Evolutionary conservation across 2,329 filamentous ascomycete species (phyloP).

Genomic region (Fusarium sp.): DNA sequence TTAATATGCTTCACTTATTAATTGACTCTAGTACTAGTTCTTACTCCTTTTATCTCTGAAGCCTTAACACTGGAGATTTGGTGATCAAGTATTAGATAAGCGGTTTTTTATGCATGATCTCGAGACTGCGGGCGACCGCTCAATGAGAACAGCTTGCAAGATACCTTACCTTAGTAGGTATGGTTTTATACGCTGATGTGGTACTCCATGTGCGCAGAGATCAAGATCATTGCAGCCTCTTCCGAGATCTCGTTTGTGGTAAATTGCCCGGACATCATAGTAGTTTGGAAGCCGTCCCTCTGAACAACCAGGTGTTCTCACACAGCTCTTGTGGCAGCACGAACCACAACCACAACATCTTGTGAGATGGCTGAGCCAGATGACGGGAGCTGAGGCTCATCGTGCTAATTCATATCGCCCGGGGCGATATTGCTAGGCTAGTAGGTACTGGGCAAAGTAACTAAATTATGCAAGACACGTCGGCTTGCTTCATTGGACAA

Average conservation of each 20-base stretch:
- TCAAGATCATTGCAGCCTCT: neutral
- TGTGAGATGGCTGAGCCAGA: neutral
- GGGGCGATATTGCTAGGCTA: slow-evolving; percentile 20
- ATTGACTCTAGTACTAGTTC: neutral
- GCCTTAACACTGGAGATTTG: neutral
- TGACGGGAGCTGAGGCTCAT: neutral
- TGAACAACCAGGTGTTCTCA: neutral
- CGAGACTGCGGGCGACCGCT: neutral
- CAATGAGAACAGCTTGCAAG: neutral
- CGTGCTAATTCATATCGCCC: neutral
- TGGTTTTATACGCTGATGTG: neutral
- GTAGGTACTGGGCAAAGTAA: neutral
- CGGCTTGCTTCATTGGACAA: slow-evolving; percentile 26
- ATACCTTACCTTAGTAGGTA: neutral
- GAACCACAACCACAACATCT: neutral
- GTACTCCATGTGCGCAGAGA: neutral
- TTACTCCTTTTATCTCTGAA: neutral
- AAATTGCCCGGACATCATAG: neutral
- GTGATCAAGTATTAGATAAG: neutral
- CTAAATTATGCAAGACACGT: slow-evolving; percentile 44
- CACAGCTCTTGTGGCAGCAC: neutral
- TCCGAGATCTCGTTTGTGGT: neutral
- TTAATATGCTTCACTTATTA: no score
- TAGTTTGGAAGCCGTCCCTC: neutral
- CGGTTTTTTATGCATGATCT: neutral